phyloP scores from a whole-genome alignment of 2,329 filamentous ascomycete genomes.

The Calycina marina region DNA sequence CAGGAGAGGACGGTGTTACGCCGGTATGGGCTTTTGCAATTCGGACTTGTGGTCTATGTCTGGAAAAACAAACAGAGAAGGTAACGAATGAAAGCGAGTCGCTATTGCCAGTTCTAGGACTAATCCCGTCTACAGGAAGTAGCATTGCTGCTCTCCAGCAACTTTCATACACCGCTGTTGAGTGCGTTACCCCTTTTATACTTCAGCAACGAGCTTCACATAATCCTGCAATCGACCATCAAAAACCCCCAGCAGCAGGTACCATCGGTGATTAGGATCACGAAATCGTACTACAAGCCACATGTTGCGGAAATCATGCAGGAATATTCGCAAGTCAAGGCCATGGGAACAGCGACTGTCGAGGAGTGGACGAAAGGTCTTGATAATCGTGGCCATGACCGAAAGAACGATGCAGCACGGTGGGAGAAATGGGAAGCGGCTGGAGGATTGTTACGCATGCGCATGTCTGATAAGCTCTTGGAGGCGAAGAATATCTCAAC shows the following conservation, averaged over 20 bases:
- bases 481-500: too few species aligned
- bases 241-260: conserved; percentile 30
- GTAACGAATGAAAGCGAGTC: too few species aligned
- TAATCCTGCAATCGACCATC: conserved; percentile 41
- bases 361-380: conserved; percentile 75
- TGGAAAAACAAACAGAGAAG: conserved; percentile 45
- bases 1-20: conserved; percentile 43
- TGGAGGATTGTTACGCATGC: conserved; percentile 16
- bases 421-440: conserved; percentile 59
- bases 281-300: conserved; percentile 49
- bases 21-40: conserved; percentile 60
- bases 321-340: conserved; percentile 48
- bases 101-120: too few species aligned
- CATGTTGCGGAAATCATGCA: conserved; percentile 47
- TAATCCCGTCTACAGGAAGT: conserved; percentile 56
- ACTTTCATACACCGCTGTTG: conserved; percentile 44
- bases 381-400: conserved; percentile 43
- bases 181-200: conserved; percentile 57
- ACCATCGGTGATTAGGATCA: conserved; percentile 34
- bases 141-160: conserved; percentile 49
- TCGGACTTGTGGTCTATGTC: conserved; percentile 51
- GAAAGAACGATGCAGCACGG: conserved; percentile 44
- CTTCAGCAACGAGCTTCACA: conserved; percentile 44
- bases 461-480: too few species aligned
- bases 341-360: conserved; percentile 50